Evolutionary conservation across 257 asterid species (phyloP).

Genomic region (Solanum tarijense): DNA sequence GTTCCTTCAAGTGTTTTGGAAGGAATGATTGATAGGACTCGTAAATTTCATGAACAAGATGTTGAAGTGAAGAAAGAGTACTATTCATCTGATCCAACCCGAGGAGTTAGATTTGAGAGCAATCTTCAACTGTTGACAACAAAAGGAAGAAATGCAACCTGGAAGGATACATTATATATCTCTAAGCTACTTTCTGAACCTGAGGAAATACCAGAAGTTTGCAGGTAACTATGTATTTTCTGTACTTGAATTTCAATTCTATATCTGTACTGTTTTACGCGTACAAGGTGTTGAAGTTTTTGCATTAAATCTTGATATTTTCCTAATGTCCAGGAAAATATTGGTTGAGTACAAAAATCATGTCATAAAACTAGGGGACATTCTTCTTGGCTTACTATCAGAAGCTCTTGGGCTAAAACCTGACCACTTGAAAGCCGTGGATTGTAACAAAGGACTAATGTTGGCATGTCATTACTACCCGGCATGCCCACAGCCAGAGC

Average conservation of each 20-base stretch:
- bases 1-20: conserved; percentile 31
- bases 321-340: conserved; percentile 22
- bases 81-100: conserved; percentile 16
- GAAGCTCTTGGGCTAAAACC: conserved; percentile 66
- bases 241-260: fast-evolving
- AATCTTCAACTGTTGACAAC: conserved; percentile 43
- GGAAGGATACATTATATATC: conserved; percentile 60
- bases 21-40: conserved; percentile 39
- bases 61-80: conserved; percentile 34
- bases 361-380: conserved; percentile 28
- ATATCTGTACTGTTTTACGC: background rate
- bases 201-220: conserved; percentile 38
- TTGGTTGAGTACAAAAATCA: conserved; percentile 28
- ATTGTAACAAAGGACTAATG: conserved; percentile 25
- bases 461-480: conserved; percentile 57
- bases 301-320: background rate
- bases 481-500: conserved; percentile 61
- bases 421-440: conserved; percentile 23
- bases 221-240: conserved; percentile 24
- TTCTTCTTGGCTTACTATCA: conserved; percentile 36
- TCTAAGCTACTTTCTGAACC: conserved; percentile 14
- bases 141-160: conserved; percentile 30
- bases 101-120: conserved; percentile 41
- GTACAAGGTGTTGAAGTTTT: background rate
- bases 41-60: conserved; percentile 54